Evolutionary conservation across 805 yeast species (phyloP).

Genomic region (Kodamaea sagamina): DNA sequence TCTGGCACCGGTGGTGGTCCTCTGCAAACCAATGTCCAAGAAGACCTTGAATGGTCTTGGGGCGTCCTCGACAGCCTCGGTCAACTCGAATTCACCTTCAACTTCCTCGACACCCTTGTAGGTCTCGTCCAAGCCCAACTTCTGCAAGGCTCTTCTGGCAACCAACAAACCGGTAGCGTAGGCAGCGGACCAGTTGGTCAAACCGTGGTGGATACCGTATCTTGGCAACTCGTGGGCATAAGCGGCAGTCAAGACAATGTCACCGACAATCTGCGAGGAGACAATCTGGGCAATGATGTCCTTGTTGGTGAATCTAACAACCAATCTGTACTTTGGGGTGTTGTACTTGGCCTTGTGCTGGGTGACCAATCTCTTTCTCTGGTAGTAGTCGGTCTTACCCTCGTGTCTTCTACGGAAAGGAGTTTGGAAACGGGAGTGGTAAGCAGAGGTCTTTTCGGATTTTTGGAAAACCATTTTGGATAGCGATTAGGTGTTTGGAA

Average conservation of each 20-base stretch:
- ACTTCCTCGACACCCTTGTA: conserved; percentile 99
- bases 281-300: conserved; percentile 98
- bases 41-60: conserved; percentile 99
- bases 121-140: conserved; percentile 97
- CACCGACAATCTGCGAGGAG: conserved; percentile 97
- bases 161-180: conserved; percentile 97
- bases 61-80: conserved; percentile 98
- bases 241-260: conserved; percentile 93
- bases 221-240: conserved; percentile 98
- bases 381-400: conserved; percentile 99
- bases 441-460: conserved; percentile 79
- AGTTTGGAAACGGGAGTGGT: conserved; percentile 99
- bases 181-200: conserved; percentile 99
- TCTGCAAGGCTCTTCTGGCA: conserved; percentile 98
- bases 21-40: conserved; percentile 98
- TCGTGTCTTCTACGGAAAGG: conserved; percentile 99
- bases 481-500: conserved; percentile 9
- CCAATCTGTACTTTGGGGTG: conserved; percentile 99
- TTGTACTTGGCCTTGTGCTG: conserved; percentile 99
- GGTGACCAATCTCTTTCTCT: conserved; percentile 98
- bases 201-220: conserved; percentile 97
- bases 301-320: conserved; percentile 99
- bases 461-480: conserved; percentile 75
- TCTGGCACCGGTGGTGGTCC: conserved; percentile 99
- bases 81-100: conserved; percentile 97